A percentile compares a stretch with the other conserved stretches of the same genome.
Evolutionary conservation across 768 basidiomycete genomes (phyloP).

Genomic region (Suillus sp.): DNA sequence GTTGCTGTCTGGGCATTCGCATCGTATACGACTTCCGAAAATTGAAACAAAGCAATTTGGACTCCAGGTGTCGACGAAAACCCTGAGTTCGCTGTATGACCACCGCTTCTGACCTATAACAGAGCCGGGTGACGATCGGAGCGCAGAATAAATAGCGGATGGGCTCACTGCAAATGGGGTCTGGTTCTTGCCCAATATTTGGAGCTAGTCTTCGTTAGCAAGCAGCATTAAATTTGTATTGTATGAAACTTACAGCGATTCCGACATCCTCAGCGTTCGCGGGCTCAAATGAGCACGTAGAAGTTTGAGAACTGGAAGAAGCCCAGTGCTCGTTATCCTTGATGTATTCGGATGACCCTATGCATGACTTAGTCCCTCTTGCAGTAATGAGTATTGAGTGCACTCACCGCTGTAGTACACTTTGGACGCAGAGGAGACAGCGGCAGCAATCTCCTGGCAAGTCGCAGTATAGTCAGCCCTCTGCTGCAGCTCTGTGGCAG

Average conservation of each 20-base stretch:
- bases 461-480: not conserved
- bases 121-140: conserved; percentile 8
- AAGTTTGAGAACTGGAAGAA: conserved; percentile 44
- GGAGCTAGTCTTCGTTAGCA: conserved; percentile 39
- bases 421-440: conserved; percentile 45
- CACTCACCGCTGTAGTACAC: conserved; percentile 47
- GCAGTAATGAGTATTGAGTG: not conserved
- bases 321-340: conserved; percentile 55
- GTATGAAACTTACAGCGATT: conserved; percentile 39
- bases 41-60: conserved; percentile 56
- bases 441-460: conserved; percentile 40
- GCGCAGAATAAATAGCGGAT: not conserved
- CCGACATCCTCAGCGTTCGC: conserved; percentile 53
- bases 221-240: not conserved
- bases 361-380: not conserved
- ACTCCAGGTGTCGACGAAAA: conserved; percentile 65
- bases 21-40: conserved; percentile 47
- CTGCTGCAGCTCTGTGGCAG: not conserved
- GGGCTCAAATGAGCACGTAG: conserved; percentile 61
- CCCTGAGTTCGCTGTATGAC: conserved; percentile 54
- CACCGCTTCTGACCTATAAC: conserved; percentile 61
- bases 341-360: conserved; percentile 35
- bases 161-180: conserved; percentile 57
- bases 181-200: conserved; percentile 43
- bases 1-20: conserved; percentile 38